Conservation (phyloP, 1,139 yeast genomes). For the Scheffersomyces titani region DNA sequence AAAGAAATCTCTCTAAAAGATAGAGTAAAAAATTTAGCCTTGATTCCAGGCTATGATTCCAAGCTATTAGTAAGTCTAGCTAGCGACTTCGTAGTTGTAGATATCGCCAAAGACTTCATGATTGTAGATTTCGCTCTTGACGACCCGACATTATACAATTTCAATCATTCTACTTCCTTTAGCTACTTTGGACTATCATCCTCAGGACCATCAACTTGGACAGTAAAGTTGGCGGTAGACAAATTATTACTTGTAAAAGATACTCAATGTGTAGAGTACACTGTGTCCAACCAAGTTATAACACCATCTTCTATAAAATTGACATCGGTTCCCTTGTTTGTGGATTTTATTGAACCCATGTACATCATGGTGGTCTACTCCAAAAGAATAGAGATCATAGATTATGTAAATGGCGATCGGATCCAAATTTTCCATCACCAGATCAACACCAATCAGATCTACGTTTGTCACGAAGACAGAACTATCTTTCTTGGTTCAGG, state of each 20-base stretch:
- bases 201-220: constrained; percentile 20
- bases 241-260: constrained; percentile 23
- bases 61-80: constrained; percentile 26
- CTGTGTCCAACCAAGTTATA: neutral
- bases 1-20: constrained; percentile 34
- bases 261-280: constrained; percentile 6
- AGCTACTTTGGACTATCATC: constrained; percentile 24
- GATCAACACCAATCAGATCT: constrained; percentile 26
- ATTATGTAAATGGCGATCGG: constrained; percentile 42
- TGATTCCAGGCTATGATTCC: constrained; percentile 9
- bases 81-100: constrained; percentile 31
- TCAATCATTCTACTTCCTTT: constrained; percentile 20
- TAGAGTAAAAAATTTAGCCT: constrained; percentile 22
- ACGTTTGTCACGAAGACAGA: constrained; percentile 13
- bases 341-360: constrained; percentile 43
- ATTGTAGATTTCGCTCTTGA: constrained; percentile 14
- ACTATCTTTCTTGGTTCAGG: constrained; percentile 28
- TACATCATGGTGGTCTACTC: constrained; percentile 44
- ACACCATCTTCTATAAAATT: constrained; percentile 23
- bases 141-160: constrained; percentile 13
- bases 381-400: constrained; percentile 47
- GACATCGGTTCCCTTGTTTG: constrained; percentile 28
- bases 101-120: constrained; percentile 19
- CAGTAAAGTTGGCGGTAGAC: constrained; percentile 16
- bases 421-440: constrained; percentile 44